These are phyloP conservation scores for Rehmannia glutinosa DNA, from an alignment of 257 asterid genomes.

Conservation along the genomic window DNA sequence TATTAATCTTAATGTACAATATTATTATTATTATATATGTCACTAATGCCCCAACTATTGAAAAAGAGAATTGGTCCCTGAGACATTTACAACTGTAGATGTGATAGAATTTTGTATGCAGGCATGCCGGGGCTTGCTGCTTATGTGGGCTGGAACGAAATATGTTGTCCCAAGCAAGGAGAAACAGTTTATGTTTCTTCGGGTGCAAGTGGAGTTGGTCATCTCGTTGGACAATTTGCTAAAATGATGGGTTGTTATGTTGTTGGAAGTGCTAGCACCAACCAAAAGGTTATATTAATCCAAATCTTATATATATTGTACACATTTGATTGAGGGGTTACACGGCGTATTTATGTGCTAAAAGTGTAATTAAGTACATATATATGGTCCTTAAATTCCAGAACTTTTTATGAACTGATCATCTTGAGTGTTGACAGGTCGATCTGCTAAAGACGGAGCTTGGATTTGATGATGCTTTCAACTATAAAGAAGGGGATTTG, in stretches of 20 bases:
- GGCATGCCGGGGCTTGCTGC: constrained; percentile 14
- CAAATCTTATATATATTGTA: too few species aligned
- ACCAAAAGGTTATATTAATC: constrained; percentile 14
- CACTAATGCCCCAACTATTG: too few species aligned
- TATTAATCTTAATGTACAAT: too few species aligned
- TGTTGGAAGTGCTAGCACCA: constrained; percentile 54
- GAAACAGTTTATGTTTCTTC: constrained; percentile 8
- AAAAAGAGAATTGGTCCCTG: too few species aligned
- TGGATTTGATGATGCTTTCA: constrained; percentile 43
- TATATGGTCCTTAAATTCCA: background rate
- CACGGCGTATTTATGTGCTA: too few species aligned
- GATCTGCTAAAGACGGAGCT: constrained; percentile 34
- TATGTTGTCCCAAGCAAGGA: background rate
- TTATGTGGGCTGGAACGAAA: background rate
- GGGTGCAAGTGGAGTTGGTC: constrained; percentile 13
- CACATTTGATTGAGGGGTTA: too few species aligned
- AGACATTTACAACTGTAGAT: too few species aligned
- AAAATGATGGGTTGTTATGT: constrained; percentile 34
- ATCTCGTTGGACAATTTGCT: constrained; percentile 11
- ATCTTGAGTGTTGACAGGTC: background rate
- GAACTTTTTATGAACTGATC: background rate
- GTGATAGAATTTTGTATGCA: background rate
- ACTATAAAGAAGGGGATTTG: constrained; percentile 33
- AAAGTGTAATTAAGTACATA: too few species aligned
- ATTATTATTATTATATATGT: too few species aligned